Conservation (phyloP, 805 yeast genomes). For the Candida chilensis region DNA sequence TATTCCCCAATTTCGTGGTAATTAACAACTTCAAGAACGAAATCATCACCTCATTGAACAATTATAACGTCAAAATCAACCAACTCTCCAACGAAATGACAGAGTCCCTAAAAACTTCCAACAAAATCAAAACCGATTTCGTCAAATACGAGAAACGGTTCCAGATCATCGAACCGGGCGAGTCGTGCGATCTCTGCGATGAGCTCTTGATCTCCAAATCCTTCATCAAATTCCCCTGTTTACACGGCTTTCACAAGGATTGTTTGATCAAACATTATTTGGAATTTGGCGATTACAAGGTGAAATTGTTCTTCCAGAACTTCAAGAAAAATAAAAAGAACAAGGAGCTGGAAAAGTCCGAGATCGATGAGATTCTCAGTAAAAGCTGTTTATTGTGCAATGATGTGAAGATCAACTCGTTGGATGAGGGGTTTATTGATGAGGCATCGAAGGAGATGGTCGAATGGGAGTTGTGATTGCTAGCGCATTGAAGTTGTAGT, state of each 20-base stretch:
- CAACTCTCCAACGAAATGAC: constrained; percentile 68
- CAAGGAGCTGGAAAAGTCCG: constrained; percentile 20
- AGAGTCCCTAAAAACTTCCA: constrained; percentile 53
- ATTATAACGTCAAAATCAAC: constrained; percentile 57
- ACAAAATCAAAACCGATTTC: constrained; percentile 53
- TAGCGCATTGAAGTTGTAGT: too few species aligned
- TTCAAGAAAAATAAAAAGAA: constrained; percentile 29
- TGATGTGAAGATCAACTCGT: constrained; percentile 56
- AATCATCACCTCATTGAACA: constrained; percentile 69
- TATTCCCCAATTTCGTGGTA: constrained; percentile 76
- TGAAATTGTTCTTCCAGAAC: constrained; percentile 52
- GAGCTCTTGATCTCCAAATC: constrained; percentile 61
- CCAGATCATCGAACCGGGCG: constrained; percentile 73
- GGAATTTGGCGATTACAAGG: constrained; percentile 55
- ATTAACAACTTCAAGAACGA: constrained; percentile 81
- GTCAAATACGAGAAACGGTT: constrained; percentile 40
- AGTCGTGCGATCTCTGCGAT: constrained; percentile 68
- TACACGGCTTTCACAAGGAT: constrained; percentile 83
- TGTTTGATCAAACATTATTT: constrained; percentile 63
- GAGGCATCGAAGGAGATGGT: constrained; percentile 25
- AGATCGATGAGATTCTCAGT: constrained; percentile 51
- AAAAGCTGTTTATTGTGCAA: constrained; percentile 72
- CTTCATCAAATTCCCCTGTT: constrained; percentile 81
- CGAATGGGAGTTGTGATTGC: constrained; percentile 45
- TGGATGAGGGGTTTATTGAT: constrained; percentile 56